A percentile compares a stretch with the other conserved stretches of the same genome.
Conservation (phyloP, 169 alveolate genomes). For the Plasmodium blacklocki region DNA sequence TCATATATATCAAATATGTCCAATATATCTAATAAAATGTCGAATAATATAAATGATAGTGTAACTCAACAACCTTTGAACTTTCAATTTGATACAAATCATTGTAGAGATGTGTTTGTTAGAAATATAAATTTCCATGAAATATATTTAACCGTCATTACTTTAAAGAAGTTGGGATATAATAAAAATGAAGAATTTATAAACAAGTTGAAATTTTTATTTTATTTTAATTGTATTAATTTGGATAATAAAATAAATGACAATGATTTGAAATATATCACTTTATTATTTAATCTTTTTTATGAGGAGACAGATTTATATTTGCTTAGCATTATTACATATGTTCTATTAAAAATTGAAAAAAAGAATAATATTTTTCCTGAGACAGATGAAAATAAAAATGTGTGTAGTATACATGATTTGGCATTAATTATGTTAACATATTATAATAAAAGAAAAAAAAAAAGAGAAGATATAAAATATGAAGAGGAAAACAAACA, state of each 20-base stretch:
- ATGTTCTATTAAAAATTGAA: not conserved
- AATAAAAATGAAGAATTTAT: constrained; percentile 4
- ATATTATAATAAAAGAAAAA: constrained; percentile 14
- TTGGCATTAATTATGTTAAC: constrained; percentile 19
- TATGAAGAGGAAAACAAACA: too few species aligned
- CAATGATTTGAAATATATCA: constrained; percentile 43
- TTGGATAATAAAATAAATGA: constrained; percentile 27
- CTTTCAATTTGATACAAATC: not conserved
- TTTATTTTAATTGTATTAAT: constrained; percentile 53
- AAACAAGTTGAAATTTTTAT: constrained; percentile 48
- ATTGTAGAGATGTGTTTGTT: constrained; percentile 3
- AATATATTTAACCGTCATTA: constrained; percentile 36
- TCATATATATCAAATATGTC: too few species aligned
- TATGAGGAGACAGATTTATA: constrained; percentile 12
- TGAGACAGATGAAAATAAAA: not conserved
- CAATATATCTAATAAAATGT: too few species aligned
- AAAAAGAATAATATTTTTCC: too few species aligned
- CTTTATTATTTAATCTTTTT: constrained; percentile 32
- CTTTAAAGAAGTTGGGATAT: constrained; percentile 13
- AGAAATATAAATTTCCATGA: constrained; percentile 49
- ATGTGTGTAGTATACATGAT: constrained; percentile 45
- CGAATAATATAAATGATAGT: not conserved
- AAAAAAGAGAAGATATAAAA: not conserved
- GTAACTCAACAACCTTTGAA: not conserved
- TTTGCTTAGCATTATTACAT: constrained; percentile 33